A percentile compares a stretch with the other conserved stretches of the same genome.
Evolutionary conservation across 2,329 filamentous ascomycete species (phyloP).

Genomic region (Talaromyces sp.): DNA sequence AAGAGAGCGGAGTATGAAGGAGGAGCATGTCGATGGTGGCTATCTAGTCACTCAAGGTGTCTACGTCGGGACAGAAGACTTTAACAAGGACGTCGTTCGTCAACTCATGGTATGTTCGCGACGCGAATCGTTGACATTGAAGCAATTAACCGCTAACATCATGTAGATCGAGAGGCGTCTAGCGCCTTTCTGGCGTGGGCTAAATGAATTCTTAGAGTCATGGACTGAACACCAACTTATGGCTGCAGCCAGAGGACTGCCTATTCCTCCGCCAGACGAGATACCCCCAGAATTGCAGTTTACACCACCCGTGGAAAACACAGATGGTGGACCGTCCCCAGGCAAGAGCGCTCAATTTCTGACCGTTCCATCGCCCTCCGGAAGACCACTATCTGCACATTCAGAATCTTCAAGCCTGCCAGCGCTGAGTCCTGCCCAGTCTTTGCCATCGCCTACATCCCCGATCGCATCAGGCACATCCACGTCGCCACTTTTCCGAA

Average conservation of each 20-base stretch:
- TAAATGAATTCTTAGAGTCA: constrained; percentile 80
- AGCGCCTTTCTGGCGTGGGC: constrained; percentile 91
- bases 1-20: constrained; percentile 80
- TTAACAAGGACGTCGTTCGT: constrained; percentile 80
- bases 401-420: constrained; percentile 6
- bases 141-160: constrained; percentile 19
- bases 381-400: constrained; percentile 68
- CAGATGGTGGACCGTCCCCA: constrained; percentile 46
- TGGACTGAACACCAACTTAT: constrained; percentile 97
- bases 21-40: constrained; percentile 91
- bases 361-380: constrained; percentile 72
- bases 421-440: constrained; percentile 39
- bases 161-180: constrained; percentile 84
- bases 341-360: constrained; percentile 65
- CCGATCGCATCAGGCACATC: constrained; percentile 51
- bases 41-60: constrained; percentile 91
- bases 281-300: constrained; percentile 66
- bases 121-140: neutral
- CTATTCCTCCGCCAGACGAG: constrained; percentile 79
- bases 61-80: constrained; percentile 90
- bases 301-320: constrained; percentile 48
- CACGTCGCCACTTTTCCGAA: constrained; percentile 63
- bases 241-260: constrained; percentile 77
- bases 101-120: constrained; percentile 73
- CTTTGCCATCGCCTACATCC: constrained; percentile 57